Base-by-base conservation (phyloP, 306 rosid genomes). In the Carpinus fangiana region DNA sequence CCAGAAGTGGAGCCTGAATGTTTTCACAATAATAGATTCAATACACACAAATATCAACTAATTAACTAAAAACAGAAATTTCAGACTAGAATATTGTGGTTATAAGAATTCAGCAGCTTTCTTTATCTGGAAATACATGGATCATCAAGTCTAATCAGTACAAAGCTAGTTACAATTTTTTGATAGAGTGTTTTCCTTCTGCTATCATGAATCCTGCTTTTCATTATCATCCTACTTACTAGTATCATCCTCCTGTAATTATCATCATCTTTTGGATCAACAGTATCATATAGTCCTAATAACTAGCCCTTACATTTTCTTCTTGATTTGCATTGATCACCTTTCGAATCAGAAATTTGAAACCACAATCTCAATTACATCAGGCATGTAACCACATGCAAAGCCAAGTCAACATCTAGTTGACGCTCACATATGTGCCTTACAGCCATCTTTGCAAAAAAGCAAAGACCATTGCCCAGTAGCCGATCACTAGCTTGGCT, bases 1-100 rank as follows among this genome's bases (percentile, higher is more conserved):
- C 89, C 38, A 95, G 82, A 53, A 95, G 82, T 48, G 92, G 91
- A 79, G 97, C 98, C 98, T 94, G 97, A 65, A 94, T 80, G 55
- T 66, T 76, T 66, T 73, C 75, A 82, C 8, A 61, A 66, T 23
- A 67, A 46, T 11, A 74, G 82, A 74, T 77, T 21, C 78, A 61
- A 77, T 21, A 54, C 5, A 8, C 28, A 48, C 45, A 87, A 48
- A 73, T 59, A 81, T 80, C 46, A 73, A 76, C 56, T 13, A 45
- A 73, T 7, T 8, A 11, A 48, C 12, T 48, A 11, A 48, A 48
- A 10, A 47, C 56, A 73, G 50, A 73, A 36, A 72, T 38, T 31
- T 53, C 23, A 76, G 18, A 73, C 28, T 57, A 76, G 23, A 75
- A 81, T n/a, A 31, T 11, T 77, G 17, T 59, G 36, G 38, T 74